Percentiles rank a stretch among this genome's conserved stretches.
These are phyloP conservation scores for Pelargonium myrrhifolium DNA, from an alignment of 441 rosid genomes.

Conservation along the genomic window DNA sequence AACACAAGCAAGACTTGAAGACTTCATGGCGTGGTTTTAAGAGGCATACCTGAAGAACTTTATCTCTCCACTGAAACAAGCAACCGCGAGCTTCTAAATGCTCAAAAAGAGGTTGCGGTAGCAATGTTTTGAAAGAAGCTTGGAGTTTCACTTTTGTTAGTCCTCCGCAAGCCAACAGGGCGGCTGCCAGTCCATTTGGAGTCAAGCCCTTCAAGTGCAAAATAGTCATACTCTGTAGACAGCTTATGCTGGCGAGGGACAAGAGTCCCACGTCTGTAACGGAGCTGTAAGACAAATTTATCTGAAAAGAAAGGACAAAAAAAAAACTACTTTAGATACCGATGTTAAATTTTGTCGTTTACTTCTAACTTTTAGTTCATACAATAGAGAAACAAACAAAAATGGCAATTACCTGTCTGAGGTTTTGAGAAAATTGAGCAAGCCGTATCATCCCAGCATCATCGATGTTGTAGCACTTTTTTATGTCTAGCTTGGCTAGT, in stretches of 20 bases:
- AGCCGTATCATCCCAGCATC: conserved; percentile 30
- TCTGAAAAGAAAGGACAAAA: conserved; percentile 14
- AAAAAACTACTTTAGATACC: background rate
- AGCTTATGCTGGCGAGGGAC: conserved; percentile 20
- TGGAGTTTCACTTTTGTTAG: conserved; percentile 28
- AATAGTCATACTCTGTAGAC: conserved; percentile 28
- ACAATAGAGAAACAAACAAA: background rate
- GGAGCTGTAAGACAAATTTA: conserved; percentile 29
- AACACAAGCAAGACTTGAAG: no score
- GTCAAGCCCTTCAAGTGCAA: conserved; percentile 28
- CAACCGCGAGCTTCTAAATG: conserved; percentile 26
- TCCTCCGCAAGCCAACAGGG: conserved; percentile 24
- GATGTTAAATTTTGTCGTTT: background rate
- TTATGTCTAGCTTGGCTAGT: conserved; percentile 25
- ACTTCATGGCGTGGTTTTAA: no score
- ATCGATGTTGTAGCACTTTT: conserved; percentile 25
- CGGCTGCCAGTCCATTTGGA: conserved; percentile 27
- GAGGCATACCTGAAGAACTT: conserved; percentile 18
- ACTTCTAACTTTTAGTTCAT: background rate
- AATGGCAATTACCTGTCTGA: conserved; percentile 21
- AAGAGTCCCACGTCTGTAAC: conserved; percentile 29
- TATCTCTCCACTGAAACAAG: conserved; percentile 28
- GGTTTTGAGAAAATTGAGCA: conserved; percentile 27
- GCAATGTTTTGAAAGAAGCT: conserved; percentile 17
- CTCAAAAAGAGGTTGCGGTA: conserved; percentile 19